phyloP scores from a whole-genome alignment of 495 filamentous ascomycete genomes.

The Apiosordaria backusii region DNA sequence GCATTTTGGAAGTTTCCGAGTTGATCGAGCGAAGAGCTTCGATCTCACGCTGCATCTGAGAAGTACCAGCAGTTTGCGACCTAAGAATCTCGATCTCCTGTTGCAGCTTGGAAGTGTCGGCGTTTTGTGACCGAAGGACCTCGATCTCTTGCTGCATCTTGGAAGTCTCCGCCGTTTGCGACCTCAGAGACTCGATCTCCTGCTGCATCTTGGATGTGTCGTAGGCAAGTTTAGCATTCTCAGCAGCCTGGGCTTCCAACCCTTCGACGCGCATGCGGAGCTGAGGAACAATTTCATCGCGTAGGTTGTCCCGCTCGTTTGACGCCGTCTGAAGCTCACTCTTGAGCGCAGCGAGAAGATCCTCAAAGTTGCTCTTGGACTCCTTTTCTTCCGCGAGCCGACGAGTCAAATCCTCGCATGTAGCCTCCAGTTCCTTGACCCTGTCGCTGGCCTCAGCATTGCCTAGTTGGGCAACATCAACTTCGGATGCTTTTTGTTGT shows the following conservation, averaged over 20 bases:
- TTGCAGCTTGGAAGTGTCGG: slow-evolving; percentile 70
- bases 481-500: slow-evolving; percentile 65
- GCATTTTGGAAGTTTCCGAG: slow-evolving; percentile 55
- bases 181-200: slow-evolving; percentile 66
- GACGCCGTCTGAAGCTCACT: slow-evolving; percentile 75
- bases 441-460: slow-evolving; percentile 50
- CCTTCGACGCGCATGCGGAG: slow-evolving; percentile 70
- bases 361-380: slow-evolving; percentile 90
- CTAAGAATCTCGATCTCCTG: slow-evolving; percentile 71
- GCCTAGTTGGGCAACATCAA: slow-evolving; percentile 47
- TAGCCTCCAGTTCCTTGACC: slow-evolving; percentile 70
- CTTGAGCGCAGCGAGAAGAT: slow-evolving; percentile 77
- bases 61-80: slow-evolving; percentile 53
- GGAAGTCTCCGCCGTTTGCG: slow-evolving; percentile 51
- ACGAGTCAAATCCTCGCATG: slow-evolving; percentile 75
- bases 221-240: slow-evolving; percentile 65
- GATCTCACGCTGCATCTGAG: slow-evolving; percentile 7
- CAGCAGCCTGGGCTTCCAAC: slow-evolving; percentile 63
- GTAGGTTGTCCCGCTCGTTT: slow-evolving; percentile 87
- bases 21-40: slow-evolving; percentile 9
- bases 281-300: slow-evolving; percentile 78
- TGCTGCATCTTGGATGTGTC: slow-evolving; percentile 77
- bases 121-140: slow-evolving; percentile 7
- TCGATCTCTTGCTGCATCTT: slow-evolving; percentile 12
- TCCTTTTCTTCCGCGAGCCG: slow-evolving; percentile 80